Evolutionary conservation across 441 rosid genomes (phyloP), one percentile per base, ranked within the genome.

Genomic region (Kokia cookei): DNA sequence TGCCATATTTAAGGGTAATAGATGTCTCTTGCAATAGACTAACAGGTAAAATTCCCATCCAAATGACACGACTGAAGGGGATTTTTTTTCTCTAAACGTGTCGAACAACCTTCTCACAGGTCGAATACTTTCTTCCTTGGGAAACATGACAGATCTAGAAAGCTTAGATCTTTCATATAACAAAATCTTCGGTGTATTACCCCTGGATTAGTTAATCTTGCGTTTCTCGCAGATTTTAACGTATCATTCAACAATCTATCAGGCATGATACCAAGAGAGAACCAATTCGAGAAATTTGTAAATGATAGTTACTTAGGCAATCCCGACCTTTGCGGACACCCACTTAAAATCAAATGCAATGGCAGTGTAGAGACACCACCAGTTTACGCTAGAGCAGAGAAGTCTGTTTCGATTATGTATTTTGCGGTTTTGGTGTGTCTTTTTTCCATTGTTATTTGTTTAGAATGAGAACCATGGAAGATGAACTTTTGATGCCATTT

Each of bases 161-260:
- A 22, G 11, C 32, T 22, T 76, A 7, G 79, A 76, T 32, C 47
- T 76, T 70, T 76, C 75, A 9, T 12, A 53, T 40, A 76, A 76
- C 65, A 62, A 70, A 1, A 9, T 76, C 4, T 17, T 0, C 8
- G 75, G 75, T 2, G 14, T 29, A 26, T 15, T 71, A 27, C 71
- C 79, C 13, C 72, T 0, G n/a, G 42, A 13, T 19, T 68, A 4
- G 35, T 5, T 8, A 2, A 5, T 22, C 19, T 72, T 7, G 0
- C 0, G 1, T 15, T 0, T 12, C 57, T 74, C 24, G 14, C 0
- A 14, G 0, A 0, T 14, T 65, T 74, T 13, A 22, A 26, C n/a
- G 72, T 74, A 19, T 37, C 77, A 0, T 55, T 15, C 53, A 74
- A 74, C 77, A 74, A 74, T n/a, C 45, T 74, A 8, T 74, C 77